Percentiles rank a stretch among this genome's conserved stretches.
These are phyloP conservation scores for Ophiostoma tasmaniense DNA, from an alignment of 2,329 filamentous ascomycete genomes.

Conservation along the genomic window DNA sequence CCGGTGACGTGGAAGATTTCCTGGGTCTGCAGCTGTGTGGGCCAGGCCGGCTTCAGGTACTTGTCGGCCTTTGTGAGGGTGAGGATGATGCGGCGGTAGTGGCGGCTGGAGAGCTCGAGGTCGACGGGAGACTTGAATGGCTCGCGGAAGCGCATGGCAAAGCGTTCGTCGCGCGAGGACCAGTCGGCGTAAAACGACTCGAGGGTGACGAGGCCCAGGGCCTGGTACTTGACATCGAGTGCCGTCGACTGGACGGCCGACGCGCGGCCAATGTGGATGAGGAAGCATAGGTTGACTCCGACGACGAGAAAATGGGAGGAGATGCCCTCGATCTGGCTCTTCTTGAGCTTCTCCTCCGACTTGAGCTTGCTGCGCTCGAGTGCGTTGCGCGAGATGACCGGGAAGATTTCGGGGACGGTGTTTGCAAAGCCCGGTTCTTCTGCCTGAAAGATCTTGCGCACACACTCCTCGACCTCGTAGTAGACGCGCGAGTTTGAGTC, in stretches of 20 bases:
- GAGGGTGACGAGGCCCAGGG: slow-evolving; percentile 45
- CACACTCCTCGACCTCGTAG: slow-evolving; percentile 39
- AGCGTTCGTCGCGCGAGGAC: slow-evolving; percentile 45
- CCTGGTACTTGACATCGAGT: slow-evolving; percentile 39
- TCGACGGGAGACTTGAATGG: slow-evolving; percentile 26
- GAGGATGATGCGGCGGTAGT: slow-evolving; percentile 46
- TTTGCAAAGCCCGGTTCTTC: slow-evolving; percentile 34
- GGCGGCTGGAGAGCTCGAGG: slow-evolving; percentile 43
- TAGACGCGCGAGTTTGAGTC: slow-evolving; percentile 33
- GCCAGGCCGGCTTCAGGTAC: slow-evolving; percentile 50
- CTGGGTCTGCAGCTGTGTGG: slow-evolving; percentile 43
- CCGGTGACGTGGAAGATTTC: slow-evolving; percentile 45
- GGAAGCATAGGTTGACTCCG: slow-evolving; percentile 44
- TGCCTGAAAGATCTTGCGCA: slow-evolving; percentile 38
- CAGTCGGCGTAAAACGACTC: slow-evolving; percentile 44
- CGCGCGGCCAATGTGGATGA: slow-evolving; percentile 42
- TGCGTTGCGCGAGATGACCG: slow-evolving; percentile 41
- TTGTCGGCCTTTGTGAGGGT: slow-evolving; percentile 47
- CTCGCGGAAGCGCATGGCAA: slow-evolving; percentile 45
- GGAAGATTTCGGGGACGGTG: slow-evolving; percentile 39
- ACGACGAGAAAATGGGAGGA: slow-evolving; percentile 50
- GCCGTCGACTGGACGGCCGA: slow-evolving; percentile 36
- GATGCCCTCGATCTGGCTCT: slow-evolving; percentile 36
- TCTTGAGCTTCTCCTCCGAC: slow-evolving; percentile 36
- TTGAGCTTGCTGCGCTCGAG: slow-evolving; percentile 30